A percentile compares a stretch with the other conserved stretches of the same genome.
These are phyloP conservation scores for Boletus smithii DNA, from an alignment of 1,284 basidiomycete genomes.

Conservation along the genomic window DNA sequence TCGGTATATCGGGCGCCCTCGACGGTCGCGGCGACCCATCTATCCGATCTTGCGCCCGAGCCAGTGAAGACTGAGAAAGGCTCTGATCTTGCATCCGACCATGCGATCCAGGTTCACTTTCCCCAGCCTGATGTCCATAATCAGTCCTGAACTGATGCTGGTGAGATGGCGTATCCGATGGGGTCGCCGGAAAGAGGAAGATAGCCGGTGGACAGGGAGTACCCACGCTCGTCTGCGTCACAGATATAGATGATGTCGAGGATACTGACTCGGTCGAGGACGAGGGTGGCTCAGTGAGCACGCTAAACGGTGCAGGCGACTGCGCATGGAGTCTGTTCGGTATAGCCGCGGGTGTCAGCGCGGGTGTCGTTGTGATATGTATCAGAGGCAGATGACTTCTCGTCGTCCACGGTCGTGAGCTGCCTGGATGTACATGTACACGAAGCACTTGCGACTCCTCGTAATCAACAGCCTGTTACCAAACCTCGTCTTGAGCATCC, in stretches of 20 bases:
- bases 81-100: slow-evolving; percentile 7
- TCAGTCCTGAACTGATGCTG: slow-evolving; percentile 10
- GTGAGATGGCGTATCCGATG: slow-evolving; percentile 20
- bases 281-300: slow-evolving; percentile 28
- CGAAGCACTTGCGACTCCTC: slow-evolving; percentile 16
- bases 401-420: slow-evolving; percentile 17
- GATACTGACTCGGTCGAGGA: slow-evolving; percentile 20
- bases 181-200: slow-evolving; percentile 29
- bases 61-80: neutral
- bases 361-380: slow-evolving; percentile 27
- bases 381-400: slow-evolving; percentile 24
- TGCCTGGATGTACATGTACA: slow-evolving; percentile 11
- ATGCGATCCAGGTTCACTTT: neutral
- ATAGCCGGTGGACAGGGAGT: slow-evolving; percentile 26
- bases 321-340: slow-evolving; percentile 2
- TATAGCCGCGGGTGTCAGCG: neutral
- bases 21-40: slow-evolving; percentile 21
- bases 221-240: slow-evolving; percentile 4
- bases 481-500: slow-evolving; percentile 13
- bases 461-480: slow-evolving; percentile 24
- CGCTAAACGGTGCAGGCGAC: slow-evolving; percentile 30
- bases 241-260: slow-evolving; percentile 14
- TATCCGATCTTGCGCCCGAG: slow-evolving; percentile 16
- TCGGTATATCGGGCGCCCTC: slow-evolving; percentile 17
- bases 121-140: slow-evolving; percentile 2